These are phyloP conservation scores for Filobasidium uniguttulatum DNA, from an alignment of 1,284 basidiomycete species.

Conservation along the genomic window DNA sequence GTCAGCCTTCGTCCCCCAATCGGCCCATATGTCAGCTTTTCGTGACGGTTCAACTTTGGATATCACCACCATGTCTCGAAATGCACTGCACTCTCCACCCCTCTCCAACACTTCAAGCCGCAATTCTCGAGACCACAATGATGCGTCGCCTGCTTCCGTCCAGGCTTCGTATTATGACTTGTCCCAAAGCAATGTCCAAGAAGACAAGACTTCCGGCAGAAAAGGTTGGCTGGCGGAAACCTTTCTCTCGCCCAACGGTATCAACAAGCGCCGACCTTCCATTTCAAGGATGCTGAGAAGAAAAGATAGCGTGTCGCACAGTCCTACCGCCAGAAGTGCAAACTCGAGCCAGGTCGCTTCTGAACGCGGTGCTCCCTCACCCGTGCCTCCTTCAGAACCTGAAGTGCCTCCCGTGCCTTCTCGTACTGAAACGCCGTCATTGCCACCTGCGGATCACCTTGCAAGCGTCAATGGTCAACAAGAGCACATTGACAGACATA, in stretches of 20 bases:
- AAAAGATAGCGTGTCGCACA: slow-evolving; percentile 2
- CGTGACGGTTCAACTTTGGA: slow-evolving; percentile 26
- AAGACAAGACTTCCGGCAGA: slow-evolving; percentile 13
- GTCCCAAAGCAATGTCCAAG: slow-evolving; percentile 8
- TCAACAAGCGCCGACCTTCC: slow-evolving; percentile 12
- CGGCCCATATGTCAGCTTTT: slow-evolving; percentile 42
- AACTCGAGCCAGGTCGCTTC: too few relatives aligned
- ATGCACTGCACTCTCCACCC: neutral
- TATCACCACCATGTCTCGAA: slow-evolving; percentile 16
- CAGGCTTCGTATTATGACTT: slow-evolving; percentile 14
- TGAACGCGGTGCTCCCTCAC: too few relatives aligned
- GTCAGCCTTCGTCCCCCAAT: slow-evolving; percentile 65
- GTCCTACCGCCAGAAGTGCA: too few relatives aligned
- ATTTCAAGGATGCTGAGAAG: slow-evolving; percentile 6
- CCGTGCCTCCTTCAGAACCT: too few relatives aligned
- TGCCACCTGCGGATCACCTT: too few relatives aligned
- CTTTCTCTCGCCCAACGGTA: slow-evolving; percentile 10
- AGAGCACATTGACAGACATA: too few relatives aligned
- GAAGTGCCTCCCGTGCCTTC: too few relatives aligned
- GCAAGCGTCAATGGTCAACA: too few relatives aligned
- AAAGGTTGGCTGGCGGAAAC: slow-evolving; percentile 19
- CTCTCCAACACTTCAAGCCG: slow-evolving; percentile 1
- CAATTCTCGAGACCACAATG: neutral
- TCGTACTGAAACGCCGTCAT: too few relatives aligned
- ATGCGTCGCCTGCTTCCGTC: slow-evolving; percentile 2